Conservation (phyloP, 768 basidiomycete genomes). For the Boletales sp. region DNA sequence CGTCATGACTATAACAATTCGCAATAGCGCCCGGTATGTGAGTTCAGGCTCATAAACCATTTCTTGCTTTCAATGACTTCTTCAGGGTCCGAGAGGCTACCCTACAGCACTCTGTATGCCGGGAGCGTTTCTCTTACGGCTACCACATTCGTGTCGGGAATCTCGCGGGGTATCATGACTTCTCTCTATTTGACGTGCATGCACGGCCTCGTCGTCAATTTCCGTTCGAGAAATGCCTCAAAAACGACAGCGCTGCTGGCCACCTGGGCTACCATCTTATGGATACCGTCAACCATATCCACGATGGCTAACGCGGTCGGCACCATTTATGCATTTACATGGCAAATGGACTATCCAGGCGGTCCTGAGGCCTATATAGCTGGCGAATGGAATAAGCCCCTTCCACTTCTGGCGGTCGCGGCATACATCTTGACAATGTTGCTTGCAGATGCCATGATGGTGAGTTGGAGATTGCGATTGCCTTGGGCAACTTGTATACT, state of each 20-base stretch:
- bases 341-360: conserved; percentile 2
- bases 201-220: neutral
- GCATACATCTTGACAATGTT: neutral
- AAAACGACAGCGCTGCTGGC: neutral
- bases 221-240: neutral
- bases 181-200: neutral
- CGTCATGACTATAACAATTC: too few relatives aligned
- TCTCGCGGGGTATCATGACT: conserved; percentile 2
- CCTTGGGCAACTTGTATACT: neutral
- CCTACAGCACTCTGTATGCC: neutral
- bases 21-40: too few relatives aligned
- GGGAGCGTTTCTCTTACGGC: neutral
- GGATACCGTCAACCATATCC: neutral
- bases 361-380: neutral
- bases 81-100: neutral
- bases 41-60: too few relatives aligned
- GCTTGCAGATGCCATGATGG: neutral
- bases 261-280: neutral
- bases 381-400: neutral
- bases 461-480: neutral
- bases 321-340: neutral
- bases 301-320: neutral
- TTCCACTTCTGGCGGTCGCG: neutral
- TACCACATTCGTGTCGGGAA: conserved; percentile 1
- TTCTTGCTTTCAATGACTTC: too few relatives aligned